Conservation (phyloP, 2,329 filamentous ascomycete species). For the Fusarium liriodendri region DNA sequence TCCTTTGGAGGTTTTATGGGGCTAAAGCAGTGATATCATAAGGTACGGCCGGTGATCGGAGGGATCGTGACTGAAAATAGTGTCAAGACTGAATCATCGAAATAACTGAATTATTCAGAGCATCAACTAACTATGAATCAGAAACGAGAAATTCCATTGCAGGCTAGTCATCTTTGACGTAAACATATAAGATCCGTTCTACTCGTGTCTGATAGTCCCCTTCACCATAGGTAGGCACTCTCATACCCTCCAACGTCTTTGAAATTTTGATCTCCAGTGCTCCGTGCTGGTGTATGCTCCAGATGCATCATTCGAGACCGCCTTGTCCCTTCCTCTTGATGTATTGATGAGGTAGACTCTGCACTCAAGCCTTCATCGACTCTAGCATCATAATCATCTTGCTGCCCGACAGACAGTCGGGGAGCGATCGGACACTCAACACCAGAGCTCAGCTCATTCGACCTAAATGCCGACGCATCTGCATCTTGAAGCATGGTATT, state of each 20-base stretch:
- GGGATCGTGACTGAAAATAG: neutral
- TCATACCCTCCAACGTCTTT: neutral
- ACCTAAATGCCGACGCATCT: neutral
- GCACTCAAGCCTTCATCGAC: neutral
- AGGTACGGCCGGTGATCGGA: neutral
- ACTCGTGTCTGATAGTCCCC: neutral
- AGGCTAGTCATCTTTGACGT: neutral
- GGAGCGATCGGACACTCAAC: neutral
- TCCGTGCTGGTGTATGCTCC: neutral
- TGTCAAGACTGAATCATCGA: neutral
- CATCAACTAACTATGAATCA: neutral
- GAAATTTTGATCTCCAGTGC: neutral
- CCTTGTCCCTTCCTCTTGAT: neutral
- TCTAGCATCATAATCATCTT: neutral
- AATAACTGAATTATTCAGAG: neutral
- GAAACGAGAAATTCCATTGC: neutral
- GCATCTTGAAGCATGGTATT: neutral
- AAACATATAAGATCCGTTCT: neutral
- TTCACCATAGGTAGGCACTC: neutral
- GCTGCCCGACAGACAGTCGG: neutral
- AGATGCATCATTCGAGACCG: neutral
- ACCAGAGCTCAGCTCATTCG: neutral
- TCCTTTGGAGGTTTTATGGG: neutral
- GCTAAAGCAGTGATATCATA: neutral
- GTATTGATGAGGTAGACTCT: neutral